Percentiles rank a stretch among this genome's conserved stretches.
phyloP scores from a whole-genome alignment of 140 eudicot species.

The Bidens hawaiensis region DNA sequence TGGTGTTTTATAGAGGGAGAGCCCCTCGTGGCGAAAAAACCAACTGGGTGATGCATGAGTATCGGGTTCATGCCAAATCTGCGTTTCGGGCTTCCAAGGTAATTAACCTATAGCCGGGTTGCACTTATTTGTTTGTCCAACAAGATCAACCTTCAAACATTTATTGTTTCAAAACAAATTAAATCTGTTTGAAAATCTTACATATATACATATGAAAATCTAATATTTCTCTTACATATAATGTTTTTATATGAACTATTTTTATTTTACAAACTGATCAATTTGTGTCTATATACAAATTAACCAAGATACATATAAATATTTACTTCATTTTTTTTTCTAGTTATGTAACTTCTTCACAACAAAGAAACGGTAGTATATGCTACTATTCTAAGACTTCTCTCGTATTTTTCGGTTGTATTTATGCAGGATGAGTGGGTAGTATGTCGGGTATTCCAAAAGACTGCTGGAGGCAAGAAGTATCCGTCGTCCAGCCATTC shows the following conservation, averaged over 20 bases:
- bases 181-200: conserved; percentile 2
- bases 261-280: background rate
- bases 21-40: conserved; percentile 86
- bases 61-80: conserved; percentile 66
- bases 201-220: background rate
- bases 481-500: conserved; percentile 57
- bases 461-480: conserved; percentile 76
- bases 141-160: too few species aligned
- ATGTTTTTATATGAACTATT: too few species aligned
- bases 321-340: background rate
- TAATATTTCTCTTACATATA: too few species aligned
- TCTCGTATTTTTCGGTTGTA: background rate
- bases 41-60: conserved; percentile 93
- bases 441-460: conserved; percentile 90
- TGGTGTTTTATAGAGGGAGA: conserved; percentile 77
- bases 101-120: conserved; percentile 3
- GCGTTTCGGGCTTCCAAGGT: conserved; percentile 61
- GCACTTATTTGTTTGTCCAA: background rate
- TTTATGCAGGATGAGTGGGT: conserved; percentile 89
- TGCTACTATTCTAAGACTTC: conserved; percentile 1
- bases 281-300: background rate
- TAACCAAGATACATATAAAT: background rate
- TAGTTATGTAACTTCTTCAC: too few species aligned
- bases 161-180: too few species aligned
- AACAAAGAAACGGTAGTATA: too few species aligned